Conservation (phyloP, 805 yeast species). For the Candida tibetensis region DNA sequence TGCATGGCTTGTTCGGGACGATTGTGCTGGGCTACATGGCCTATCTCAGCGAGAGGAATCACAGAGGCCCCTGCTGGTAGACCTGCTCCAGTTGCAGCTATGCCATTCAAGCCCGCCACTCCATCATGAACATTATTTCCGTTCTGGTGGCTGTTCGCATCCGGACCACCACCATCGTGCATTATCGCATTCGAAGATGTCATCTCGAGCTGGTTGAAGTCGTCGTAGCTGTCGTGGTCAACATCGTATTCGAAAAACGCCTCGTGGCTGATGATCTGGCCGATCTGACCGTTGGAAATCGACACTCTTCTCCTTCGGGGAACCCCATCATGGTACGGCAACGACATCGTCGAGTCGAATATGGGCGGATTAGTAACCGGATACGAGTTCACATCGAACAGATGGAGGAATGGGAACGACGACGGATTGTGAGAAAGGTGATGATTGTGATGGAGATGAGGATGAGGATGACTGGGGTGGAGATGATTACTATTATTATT, state of each 20-base stretch:
- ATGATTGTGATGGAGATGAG: too few relatives aligned
- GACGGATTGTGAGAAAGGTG: conserved; percentile 1
- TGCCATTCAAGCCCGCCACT: background rate
- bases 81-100: background rate
- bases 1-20: background rate
- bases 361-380: conserved; percentile 49
- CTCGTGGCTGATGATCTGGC: conserved; percentile 59
- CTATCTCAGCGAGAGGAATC: too few relatives aligned
- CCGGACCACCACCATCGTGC: background rate
- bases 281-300: conserved; percentile 81
- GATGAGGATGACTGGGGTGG: too few relatives aligned
- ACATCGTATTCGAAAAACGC: conserved; percentile 31
- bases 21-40: background rate
- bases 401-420: conserved; percentile 28
- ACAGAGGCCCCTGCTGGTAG: background rate
- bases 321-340: conserved; percentile 33
- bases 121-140: background rate
- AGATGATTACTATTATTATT: too few relatives aligned
- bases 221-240: conserved; percentile 14
- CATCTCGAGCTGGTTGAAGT: conserved; percentile 8
- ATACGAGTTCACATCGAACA: conserved; percentile 38
- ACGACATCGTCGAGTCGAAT: conserved; percentile 41
- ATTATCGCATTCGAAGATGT: background rate
- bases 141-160: background rate
- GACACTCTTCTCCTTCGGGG: conserved; percentile 64